phyloP scores from a whole-genome alignment of 2,329 filamentous ascomycete genomes.

The Sphaerulina vaccinii region DNA sequence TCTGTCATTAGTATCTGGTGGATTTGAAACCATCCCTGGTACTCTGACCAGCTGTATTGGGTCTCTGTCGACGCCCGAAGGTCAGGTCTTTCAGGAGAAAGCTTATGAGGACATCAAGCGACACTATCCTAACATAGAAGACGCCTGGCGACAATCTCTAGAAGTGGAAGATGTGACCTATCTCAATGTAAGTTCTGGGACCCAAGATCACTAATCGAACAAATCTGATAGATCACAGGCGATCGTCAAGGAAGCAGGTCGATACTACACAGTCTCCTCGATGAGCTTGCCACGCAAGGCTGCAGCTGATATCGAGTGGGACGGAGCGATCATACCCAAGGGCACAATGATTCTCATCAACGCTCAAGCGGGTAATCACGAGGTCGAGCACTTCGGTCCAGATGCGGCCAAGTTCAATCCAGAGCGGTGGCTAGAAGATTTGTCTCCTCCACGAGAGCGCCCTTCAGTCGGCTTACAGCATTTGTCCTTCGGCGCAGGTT shows the following conservation, averaged over 20 bases:
- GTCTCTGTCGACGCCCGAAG: conserved; percentile 49
- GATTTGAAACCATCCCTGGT: conserved; percentile 56
- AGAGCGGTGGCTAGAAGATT: conserved; percentile 48
- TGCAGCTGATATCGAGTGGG: conserved; percentile 47
- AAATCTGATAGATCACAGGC: conserved; percentile 24
- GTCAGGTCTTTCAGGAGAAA: conserved; percentile 53
- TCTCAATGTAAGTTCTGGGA: conserved; percentile 30
- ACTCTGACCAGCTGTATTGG: conserved; percentile 55
- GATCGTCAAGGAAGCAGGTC: conserved; percentile 54
- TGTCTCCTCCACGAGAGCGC: conserved; percentile 39
- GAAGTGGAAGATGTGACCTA: conserved; percentile 52
- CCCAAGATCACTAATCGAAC: not conserved
- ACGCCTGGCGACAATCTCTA: conserved; percentile 49
- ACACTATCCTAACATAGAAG: conserved; percentile 46
- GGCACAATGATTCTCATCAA: conserved; percentile 58
- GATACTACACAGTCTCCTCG: conserved; percentile 55
- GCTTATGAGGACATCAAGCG: conserved; percentile 54
- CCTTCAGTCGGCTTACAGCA: conserved; percentile 39
- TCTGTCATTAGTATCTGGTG: conserved; percentile 53
- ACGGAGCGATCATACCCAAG: conserved; percentile 52
- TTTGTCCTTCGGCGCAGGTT: conserved; percentile 54
- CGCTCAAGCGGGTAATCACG: conserved; percentile 56
- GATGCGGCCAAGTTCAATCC: conserved; percentile 50
- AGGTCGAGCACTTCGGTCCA: conserved; percentile 51
- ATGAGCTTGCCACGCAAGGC: conserved; percentile 56